Base-by-base conservation (phyloP, 1,284 basidiomycete species). In the Marasmius fiardii region DNA sequence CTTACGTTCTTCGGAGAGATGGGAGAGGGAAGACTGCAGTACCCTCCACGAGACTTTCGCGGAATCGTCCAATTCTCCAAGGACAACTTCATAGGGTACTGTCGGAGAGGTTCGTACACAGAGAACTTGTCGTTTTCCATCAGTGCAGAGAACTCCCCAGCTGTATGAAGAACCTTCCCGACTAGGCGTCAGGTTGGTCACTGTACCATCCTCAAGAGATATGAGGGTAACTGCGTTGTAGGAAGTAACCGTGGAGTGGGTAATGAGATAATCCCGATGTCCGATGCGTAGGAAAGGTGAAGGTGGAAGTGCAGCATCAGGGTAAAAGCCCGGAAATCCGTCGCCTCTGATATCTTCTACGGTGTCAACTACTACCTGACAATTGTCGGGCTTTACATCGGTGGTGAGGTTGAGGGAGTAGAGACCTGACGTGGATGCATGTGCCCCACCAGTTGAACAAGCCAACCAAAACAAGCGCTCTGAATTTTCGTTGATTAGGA, bases 321-420 rank as follows among this genome's bases (percentile, higher is more conserved):
- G 71, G 61, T 84, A 91, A 1, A 91, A 67, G 0, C 89, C 88
- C 0, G 86, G 86, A 64, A 88, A 89, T 0, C 66, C 72, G 28
- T 70, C 67, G 16, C 2, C 23, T 16, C 33, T 51, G 43, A 37
- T 35, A 21, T 33, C 20, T 41, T 14, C 35, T 43, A 47, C 54
- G 54, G 21, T 4, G 57, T 54, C 31, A 74, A 43, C 39, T 2
- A 53, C 21, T 14, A 31, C 43, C 28, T 23, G 11, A 18, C 35
- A 48, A 24, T 18, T 8, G 6, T 43, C 39, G 8, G 41, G 8
- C 11, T 21, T 18, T 16, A 33, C 23, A 8, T 34, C 26, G 12
- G 4, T 18, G 16, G 68, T 59, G 45, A 74, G 66, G 62, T 79
- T 70, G n/a, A 75, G 64, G 3, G 67, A 60, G 59, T 84, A 76